Evolutionary conservation across 176 grass and related monocot species (phyloP), one percentile per base, ranked within the genome.

Genomic region (Musa acuminata): DNA sequence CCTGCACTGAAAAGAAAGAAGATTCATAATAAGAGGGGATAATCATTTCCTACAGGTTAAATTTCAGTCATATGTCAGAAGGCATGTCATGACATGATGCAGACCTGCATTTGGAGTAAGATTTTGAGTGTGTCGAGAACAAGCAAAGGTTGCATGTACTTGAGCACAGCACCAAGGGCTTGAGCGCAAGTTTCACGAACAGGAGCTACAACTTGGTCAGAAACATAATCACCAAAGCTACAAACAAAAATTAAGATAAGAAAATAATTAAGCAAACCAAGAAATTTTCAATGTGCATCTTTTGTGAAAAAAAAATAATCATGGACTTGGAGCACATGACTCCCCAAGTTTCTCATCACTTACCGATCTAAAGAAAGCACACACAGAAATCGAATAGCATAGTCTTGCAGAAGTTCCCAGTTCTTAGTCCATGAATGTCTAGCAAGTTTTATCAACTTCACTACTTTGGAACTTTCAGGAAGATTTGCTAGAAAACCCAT

Each of bases 181-280:
- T 99, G 95, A 82, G 95, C 88, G 53, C 95, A 99, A 22, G 90
- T 99, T 87, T 99, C 95, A 81, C 90, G 88, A 74, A 94, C 95
- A 82, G 95, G 95, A 54, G 95, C 88, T 70, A 99, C 95, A 84
- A 99, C 95, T 85, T 99, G 90, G 84, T 99, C 95, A 57, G 95
- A 99, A 79, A 99, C 95, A 86, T 99, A 99, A 80, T 99, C 95
- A 67, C 90, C 95, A 89, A 99, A 99, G 68, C 95, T 99, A 55
- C 62, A 52, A 82, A 55, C 17, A 6, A 80, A 71, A 51, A 62
- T 51, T 9, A 55, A 68, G 49, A 62, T 52, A 55, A 51, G 49
- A 82, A 76, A 80, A 73, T 49, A 55, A 43, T 29, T 43, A 22
- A 68, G 57, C 14, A 69, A 16, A 43, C 35, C 35, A 43, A 43